A percentile compares a stretch with the other conserved stretches of the same genome.
These are phyloP conservation scores for Pseudocercospora macadamiae DNA, from an alignment of 2,329 filamentous ascomycete species.

Conservation along the genomic window DNA sequence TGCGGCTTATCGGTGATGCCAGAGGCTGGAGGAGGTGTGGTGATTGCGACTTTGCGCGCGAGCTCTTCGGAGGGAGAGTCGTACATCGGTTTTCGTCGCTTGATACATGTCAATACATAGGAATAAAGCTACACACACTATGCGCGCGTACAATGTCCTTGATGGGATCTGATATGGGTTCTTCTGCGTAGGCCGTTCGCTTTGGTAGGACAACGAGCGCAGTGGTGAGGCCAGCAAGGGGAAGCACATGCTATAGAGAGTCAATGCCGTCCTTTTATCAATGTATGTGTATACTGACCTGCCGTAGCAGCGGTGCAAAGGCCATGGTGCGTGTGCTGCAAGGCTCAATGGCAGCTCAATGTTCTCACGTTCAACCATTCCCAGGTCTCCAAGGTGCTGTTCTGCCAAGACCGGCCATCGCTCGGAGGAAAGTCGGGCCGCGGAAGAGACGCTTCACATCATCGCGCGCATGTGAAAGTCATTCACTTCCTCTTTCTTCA, in stretches of 20 bases:
- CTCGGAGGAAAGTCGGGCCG: conserved; percentile 4
- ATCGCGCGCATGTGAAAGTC: conserved; percentile 11
- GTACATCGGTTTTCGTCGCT: conserved; percentile 71
- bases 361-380: neutral
- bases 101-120: conserved; percentile 14
- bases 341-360: conserved; percentile 23
- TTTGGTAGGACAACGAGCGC: conserved; percentile 53
- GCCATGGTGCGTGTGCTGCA: conserved; percentile 49
- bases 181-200: conserved; percentile 54
- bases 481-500: conserved; percentile 8
- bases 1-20: conserved; percentile 38
- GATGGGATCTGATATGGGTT: conserved; percentile 36
- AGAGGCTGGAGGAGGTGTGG: conserved; percentile 42
- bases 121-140: neutral
- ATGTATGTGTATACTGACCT: conserved; percentile 44
- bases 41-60: conserved; percentile 42
- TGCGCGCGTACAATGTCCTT: conserved; percentile 31
- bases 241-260: conserved; percentile 51
- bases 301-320: conserved; percentile 56
- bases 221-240: conserved; percentile 50
- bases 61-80: conserved; percentile 54
- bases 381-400: neutral
- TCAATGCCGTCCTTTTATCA: conserved; percentile 15
- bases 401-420: neutral
- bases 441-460: conserved; percentile 8